Evolutionary conservation across 2,329 filamentous ascomycete species (phyloP).

Genomic region (Colletotrichum agaves): DNA sequence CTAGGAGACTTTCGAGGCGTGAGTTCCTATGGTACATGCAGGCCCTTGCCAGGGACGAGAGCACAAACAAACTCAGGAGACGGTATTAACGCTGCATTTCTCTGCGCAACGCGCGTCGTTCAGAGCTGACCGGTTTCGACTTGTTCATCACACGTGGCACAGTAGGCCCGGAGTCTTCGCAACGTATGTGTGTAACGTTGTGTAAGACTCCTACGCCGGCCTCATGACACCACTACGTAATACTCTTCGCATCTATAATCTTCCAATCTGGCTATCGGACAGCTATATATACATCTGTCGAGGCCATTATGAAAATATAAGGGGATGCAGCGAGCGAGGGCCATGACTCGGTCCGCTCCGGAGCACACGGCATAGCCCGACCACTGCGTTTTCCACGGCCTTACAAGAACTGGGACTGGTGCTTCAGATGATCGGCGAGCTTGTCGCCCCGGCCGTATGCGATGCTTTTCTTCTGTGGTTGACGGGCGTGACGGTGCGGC

Average conservation of each 20-base stretch:
- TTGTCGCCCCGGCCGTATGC: conserved; percentile 1
- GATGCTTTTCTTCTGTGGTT: background rate
- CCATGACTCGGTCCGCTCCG: conserved; percentile 26
- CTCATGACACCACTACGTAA: background rate
- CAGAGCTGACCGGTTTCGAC: conserved; percentile 3
- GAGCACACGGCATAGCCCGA: conserved; percentile 13
- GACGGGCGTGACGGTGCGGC: conserved; percentile 16
- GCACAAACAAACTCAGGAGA: background rate
- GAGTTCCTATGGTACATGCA: background rate
- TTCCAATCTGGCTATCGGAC: no score
- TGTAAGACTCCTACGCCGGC: no score
- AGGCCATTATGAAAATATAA: conserved; percentile 7
- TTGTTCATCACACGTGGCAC: background rate
- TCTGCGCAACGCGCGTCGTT: conserved; percentile 6
- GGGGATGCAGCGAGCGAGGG: conserved; percentile 5
- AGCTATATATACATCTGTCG: background rate
- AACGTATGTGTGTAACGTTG: no score
- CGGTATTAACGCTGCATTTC: background rate
- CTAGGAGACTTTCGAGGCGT: conserved; percentile 13
- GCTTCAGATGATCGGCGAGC: conserved; percentile 12
- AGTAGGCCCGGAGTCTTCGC: background rate
- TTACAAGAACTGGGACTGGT: conserved; percentile 1
- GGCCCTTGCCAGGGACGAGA: conserved; percentile 2
- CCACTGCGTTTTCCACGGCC: conserved; percentile 7
- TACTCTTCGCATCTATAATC: no score